Percentiles rank a stretch among this genome's conserved stretches.
Conservation (phyloP, 139 green algal species). For the Gonium pectorale region DNA sequence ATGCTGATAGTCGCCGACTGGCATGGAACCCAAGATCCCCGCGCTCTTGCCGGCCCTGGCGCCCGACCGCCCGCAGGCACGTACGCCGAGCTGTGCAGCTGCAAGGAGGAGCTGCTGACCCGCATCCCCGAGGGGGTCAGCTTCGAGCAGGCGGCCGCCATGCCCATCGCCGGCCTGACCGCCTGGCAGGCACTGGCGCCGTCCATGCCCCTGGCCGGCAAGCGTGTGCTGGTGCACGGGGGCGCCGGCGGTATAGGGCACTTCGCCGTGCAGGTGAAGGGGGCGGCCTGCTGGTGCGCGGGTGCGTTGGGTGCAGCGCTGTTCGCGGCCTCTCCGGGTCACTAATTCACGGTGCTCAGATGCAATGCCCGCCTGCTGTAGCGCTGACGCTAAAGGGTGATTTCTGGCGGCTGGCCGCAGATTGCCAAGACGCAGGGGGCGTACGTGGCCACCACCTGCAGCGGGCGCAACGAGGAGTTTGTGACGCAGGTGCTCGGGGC, state of each 20-base stretch:
- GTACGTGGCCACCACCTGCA: slow-evolving; percentile 67
- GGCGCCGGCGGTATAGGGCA: slow-evolving; percentile 58
- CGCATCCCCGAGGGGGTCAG: slow-evolving; percentile 27
- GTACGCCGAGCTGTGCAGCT: slow-evolving; percentile 51
- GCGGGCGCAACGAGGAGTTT: slow-evolving; percentile 62
- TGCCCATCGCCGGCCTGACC: slow-evolving; percentile 59
- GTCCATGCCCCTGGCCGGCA: slow-evolving; percentile 57
- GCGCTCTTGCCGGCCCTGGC: not conserved
- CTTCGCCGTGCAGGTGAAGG: slow-evolving; percentile 60
- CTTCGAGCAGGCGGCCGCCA: slow-evolving; percentile 50
- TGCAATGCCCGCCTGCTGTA: too few species aligned
- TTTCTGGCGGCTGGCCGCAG: too few species aligned
- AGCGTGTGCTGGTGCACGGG: slow-evolving; percentile 61
- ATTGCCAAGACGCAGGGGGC: slow-evolving; percentile 70
- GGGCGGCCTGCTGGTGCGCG: too few species aligned
- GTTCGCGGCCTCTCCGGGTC: too few species aligned
- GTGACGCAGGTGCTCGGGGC: slow-evolving; percentile 60
- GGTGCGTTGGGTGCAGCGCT: too few species aligned
- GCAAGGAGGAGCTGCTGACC: slow-evolving; percentile 29
- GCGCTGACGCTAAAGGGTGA: too few species aligned
- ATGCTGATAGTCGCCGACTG: not conserved
- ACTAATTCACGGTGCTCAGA: too few species aligned
- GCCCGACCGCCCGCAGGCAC: slow-evolving; percentile 25
- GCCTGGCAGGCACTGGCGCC: slow-evolving; percentile 57
- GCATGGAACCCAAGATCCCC: not conserved